A percentile compares a stretch with the other conserved stretches of the same genome.
Conservation (phyloP, 305 asterid genomes). For the Stenogyne calaminthoides region DNA sequence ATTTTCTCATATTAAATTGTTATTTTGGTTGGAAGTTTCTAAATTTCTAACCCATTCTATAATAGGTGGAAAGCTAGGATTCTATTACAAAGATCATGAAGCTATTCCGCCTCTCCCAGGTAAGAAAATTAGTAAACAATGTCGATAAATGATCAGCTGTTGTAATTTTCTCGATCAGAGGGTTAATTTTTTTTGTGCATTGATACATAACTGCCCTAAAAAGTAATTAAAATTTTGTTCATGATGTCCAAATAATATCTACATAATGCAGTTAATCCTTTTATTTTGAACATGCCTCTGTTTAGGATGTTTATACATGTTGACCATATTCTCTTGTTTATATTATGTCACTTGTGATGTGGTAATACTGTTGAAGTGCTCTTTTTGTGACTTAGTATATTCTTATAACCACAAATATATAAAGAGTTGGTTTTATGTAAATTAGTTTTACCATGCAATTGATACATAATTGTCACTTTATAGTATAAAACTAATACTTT, state of each 20-base stretch:
- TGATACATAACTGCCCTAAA: background rate
- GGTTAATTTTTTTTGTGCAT: no score
- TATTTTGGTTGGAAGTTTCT: constrained; percentile 16
- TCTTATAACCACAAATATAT: no score
- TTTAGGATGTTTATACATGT: background rate
- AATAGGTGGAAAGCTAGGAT: constrained; percentile 83
- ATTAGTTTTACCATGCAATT: no score
- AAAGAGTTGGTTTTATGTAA: no score
- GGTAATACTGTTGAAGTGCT: background rate
- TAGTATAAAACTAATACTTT: no score
- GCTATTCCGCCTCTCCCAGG: constrained; percentile 90
- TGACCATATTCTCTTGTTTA: background rate
- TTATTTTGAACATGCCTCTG: background rate
- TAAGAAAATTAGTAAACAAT: constrained; percentile 30
- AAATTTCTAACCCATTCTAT: constrained; percentile 7
- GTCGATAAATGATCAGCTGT: background rate
- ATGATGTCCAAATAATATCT: background rate
- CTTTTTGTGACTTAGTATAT: background rate
- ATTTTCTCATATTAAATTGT: background rate
- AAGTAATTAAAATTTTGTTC: no score
- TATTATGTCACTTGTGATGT: background rate
- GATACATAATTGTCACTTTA: no score
- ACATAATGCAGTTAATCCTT: background rate
- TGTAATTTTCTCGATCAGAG: background rate
- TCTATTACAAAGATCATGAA: constrained; percentile 84